Evolutionary conservation across 139 green algal genomes (phyloP).

Genomic region (Chlamydomonas eustigma): DNA sequence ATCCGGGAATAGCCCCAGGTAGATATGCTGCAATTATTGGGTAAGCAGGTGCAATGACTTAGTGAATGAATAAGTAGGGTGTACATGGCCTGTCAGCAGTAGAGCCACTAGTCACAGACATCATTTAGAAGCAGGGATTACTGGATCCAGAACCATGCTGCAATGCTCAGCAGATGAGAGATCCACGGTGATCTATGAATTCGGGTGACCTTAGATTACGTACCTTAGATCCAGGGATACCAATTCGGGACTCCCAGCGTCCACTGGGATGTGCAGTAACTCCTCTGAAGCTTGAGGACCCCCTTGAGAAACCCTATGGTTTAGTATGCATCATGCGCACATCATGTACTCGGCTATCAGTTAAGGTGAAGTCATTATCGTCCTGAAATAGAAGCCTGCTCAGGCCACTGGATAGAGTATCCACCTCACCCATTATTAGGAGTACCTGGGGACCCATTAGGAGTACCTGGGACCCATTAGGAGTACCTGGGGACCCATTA

Average conservation of each 20-base stretch:
- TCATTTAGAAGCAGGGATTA: background rate
- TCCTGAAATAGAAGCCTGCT: no score
- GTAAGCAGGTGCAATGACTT: background rate
- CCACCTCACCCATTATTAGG: no score
- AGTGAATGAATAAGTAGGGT: background rate
- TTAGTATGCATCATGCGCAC: no score
- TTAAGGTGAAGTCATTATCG: no score
- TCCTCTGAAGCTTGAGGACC: constrained; percentile 72
- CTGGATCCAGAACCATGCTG: background rate
- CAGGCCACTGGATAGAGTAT: no score
- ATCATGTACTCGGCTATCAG: no score
- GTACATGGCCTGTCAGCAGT: background rate
- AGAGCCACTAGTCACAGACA: background rate
- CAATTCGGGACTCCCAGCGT: constrained; percentile 83
- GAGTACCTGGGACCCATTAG: no score
- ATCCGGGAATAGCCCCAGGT: constrained; percentile 19
- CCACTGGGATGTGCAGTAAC: constrained; percentile 79
- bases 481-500: no score
- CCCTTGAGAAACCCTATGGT: constrained; percentile 80
- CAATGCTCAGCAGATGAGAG: background rate
- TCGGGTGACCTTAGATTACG: no score
- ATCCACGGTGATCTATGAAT: no score
- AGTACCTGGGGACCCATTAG: no score
- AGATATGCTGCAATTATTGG: constrained; percentile 19
- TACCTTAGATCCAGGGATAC: constrained; percentile 70